Conservation (phyloP, 108 stramenopile genomes). For the Conticribra guillardii region DNA sequence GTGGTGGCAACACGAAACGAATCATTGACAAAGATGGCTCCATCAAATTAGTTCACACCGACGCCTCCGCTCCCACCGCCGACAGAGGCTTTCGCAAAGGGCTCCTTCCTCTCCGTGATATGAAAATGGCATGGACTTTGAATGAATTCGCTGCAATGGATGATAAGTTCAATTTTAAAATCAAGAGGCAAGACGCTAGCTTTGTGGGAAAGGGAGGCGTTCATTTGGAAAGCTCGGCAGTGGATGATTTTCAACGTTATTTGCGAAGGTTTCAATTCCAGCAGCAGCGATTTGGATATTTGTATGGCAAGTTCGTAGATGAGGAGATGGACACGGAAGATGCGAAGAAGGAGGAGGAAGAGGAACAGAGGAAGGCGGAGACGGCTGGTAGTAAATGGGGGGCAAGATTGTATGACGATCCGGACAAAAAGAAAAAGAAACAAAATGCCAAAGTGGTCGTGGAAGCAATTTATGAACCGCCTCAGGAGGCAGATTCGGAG, state of each 20-base stretch:
- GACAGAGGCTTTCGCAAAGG: slow-evolving; percentile 88
- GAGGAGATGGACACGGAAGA: slow-evolving; percentile 51
- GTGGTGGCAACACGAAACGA: slow-evolving; percentile 64
- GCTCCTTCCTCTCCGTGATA: slow-evolving; percentile 88
- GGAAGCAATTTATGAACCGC: slow-evolving; percentile 98
- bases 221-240: slow-evolving; percentile 71
- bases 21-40: slow-evolving; percentile 83
- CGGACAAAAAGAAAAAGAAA: slow-evolving; percentile 15
- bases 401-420: slow-evolving; percentile 23
- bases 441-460: slow-evolving; percentile 66
- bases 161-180: slow-evolving; percentile 91
- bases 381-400: slow-evolving; percentile 27
- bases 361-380: slow-evolving; percentile 32
- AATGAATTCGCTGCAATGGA: slow-evolving; percentile 95
- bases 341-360: slow-evolving; percentile 19
- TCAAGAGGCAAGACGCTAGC: slow-evolving; percentile 86
- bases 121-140: slow-evolving; percentile 98
- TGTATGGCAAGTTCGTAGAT: slow-evolving; percentile 89
- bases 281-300: slow-evolving; percentile 86
- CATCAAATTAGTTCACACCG: slow-evolving; percentile 75
- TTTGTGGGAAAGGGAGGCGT: slow-evolving; percentile 54
- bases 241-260: slow-evolving; percentile 82
- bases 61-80: slow-evolving; percentile 6
- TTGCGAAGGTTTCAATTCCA: slow-evolving; percentile 85
- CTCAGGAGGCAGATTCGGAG: slow-evolving; percentile 83